Evolutionary conservation across 1,284 basidiomycete genomes (phyloP), one percentile per base, ranked within the genome.

Genomic region (Lentinula novae-zelandiae): DNA sequence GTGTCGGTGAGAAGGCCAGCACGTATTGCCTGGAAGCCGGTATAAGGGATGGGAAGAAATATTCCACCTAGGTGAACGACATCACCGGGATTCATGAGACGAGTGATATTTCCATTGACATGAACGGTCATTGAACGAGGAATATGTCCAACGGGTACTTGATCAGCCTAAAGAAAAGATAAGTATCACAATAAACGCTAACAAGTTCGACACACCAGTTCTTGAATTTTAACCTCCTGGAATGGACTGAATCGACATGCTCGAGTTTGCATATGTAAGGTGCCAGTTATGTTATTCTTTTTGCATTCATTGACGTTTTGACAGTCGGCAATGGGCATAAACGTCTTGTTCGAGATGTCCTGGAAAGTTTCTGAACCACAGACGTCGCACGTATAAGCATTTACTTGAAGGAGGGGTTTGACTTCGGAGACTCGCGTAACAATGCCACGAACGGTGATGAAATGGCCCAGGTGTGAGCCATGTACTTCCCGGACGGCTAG

Each of bases 351-450:
- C n/a, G 90, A 90, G 62, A 99, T 95, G 69, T 99, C 95, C 74
- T 99, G 95, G 81, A 99, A 99, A 40, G 96, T 96, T 74, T 99
- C 97, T 55, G 93, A 93, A 53, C 97, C 97, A 72, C 97, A 99
- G 57, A 93, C 89, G 73, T 99, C 97, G 78, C 97, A 99, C 0
- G 97, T 97, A 75, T 98, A 99, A 34, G 96, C 97, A 75, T 98
- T 98, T 71, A 99, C 96, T 67, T 94, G 89, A 12, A 99, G 84
- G 38, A 98, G 87, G 8, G 97, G 97, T 72, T 99, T 99, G 72
- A 99, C 97, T 80, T 99, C 97, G 7, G 95, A 97, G 2, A 99
- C 95, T 60, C 97, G 93, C 17, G 96, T 99, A 57, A 99, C 95
- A 68, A 99, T 98, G 54, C 96, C 97, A 50, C 96, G 92, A 63